These are phyloP conservation scores for Nakazawaea laoshanensis DNA, from an alignment of 805 yeast genomes.

Conservation along the genomic window DNA sequence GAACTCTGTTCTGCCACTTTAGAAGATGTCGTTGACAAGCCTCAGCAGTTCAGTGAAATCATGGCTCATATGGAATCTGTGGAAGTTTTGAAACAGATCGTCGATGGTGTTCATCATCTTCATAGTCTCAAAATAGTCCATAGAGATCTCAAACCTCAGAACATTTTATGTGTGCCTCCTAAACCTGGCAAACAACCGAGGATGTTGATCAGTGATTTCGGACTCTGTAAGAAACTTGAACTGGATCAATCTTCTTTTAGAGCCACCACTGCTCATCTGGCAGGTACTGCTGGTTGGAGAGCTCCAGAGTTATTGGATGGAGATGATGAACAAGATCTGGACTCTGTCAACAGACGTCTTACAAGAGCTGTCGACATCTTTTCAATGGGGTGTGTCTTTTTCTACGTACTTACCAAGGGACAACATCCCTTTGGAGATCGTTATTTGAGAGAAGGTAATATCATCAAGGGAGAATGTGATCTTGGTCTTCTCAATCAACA, in stretches of 20 bases:
- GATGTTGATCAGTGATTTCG: slow-evolving; percentile 88
- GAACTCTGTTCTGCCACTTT: slow-evolving; percentile 86
- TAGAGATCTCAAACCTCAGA: slow-evolving; percentile 91
- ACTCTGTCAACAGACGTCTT: slow-evolving; percentile 44
- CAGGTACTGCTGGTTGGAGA: slow-evolving; percentile 98
- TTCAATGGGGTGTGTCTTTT: slow-evolving; percentile 91
- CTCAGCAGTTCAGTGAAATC: slow-evolving; percentile 24
- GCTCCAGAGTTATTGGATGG: slow-evolving; percentile 80
- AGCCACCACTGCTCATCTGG: slow-evolving; percentile 87
- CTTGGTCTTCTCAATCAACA: slow-evolving; percentile 35
- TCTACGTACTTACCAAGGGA: slow-evolving; percentile 76
- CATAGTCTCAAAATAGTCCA: slow-evolving; percentile 90
- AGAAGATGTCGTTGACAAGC: slow-evolving; percentile 72
- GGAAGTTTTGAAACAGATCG: slow-evolving; percentile 62
- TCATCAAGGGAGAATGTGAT: slow-evolving; percentile 56
- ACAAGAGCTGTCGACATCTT: slow-evolving; percentile 91
- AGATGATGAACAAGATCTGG: slow-evolving; percentile 18
- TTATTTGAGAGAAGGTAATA: slow-evolving; percentile 81
- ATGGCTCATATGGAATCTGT: slow-evolving; percentile 37
- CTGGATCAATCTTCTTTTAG: slow-evolving; percentile 88
- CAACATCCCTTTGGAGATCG: slow-evolving; percentile 93
- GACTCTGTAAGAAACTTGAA: slow-evolving; percentile 86
- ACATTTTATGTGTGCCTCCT: slow-evolving; percentile 75
- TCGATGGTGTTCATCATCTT: slow-evolving; percentile 76
- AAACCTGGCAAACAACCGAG: slow-evolving; percentile 40